Evolutionary conservation across 495 filamentous ascomycete genomes (phyloP), one percentile per base, ranked within the genome.

Genomic region (Parachaetomium inaequale): DNA sequence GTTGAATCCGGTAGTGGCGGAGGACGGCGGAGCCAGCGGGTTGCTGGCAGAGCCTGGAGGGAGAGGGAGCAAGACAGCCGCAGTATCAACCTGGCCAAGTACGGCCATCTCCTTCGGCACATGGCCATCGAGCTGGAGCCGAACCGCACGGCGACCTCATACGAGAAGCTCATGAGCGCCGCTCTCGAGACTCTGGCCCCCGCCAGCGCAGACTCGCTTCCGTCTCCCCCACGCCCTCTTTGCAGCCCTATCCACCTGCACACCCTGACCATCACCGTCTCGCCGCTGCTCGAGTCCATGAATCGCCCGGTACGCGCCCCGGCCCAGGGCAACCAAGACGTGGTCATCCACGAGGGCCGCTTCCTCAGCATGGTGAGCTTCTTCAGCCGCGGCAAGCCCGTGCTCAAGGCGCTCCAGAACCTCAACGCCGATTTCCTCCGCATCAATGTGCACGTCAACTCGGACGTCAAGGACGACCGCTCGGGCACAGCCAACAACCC

Each of bases 51-150:
- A 50, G 47, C 19, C 53, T n/a, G 8, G 2, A n/a, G 12, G 25
- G 43, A 46, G 43, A 1, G 31, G 31, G 7, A 26, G 56, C 46
- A 29, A 31, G 28, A 58, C 7, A 3, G 49, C 1, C 46, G 47
- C 21, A 26, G 14, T 11, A 70, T 81, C 52, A 67, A 78, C 26
- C 60, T 79, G 2, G 49, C 57, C 4, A 67, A 68, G 8, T 75
- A 72, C 26, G 75, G 72, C 4, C 70, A 75, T 32, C 63, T 81
- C 15, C 60, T 81, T 25, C 72, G 77, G 2, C 62, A 72, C 26
- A 36, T 78, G 51, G 64, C 61, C 46, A 63, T 81, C 55, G 71
- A 76, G 31, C 67, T 78, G 11, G 71, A 76, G 21, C 42, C 52
- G 0, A 78, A 72, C 61, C 69, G 75, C 12, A 58, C 66, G 0